Percentiles rank a stretch among this genome's conserved stretches.
These are phyloP conservation scores for Polyrhizophydium stewartii DNA, from an alignment of 371 early-diverging fungal genomes.

Conservation along the genomic window DNA sequence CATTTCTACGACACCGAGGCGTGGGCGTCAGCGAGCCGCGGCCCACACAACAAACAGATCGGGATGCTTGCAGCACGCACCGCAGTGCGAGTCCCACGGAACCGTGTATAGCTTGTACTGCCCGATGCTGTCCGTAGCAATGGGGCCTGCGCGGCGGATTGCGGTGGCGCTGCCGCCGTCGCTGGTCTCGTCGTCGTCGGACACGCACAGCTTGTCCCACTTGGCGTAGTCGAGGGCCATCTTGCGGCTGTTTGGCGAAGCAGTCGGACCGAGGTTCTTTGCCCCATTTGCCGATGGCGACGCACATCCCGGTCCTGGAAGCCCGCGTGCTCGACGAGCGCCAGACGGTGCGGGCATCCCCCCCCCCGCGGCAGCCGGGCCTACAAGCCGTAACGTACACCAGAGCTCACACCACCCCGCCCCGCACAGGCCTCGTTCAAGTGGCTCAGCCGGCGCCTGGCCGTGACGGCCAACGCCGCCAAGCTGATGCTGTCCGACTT, in stretches of 20 bases:
- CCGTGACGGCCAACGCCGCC: slow-evolving; percentile 14
- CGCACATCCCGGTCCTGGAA: background rate
- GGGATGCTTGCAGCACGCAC: slow-evolving; percentile 1
- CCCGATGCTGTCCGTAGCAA: slow-evolving; percentile 3
- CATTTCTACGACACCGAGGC: slow-evolving; percentile 13
- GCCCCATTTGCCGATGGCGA: background rate
- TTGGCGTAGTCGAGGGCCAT: slow-evolving; percentile 22
- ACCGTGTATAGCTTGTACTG: slow-evolving; percentile 15
- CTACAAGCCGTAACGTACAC: too few species aligned
- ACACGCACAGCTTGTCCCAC: slow-evolving; percentile 19
- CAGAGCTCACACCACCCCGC: too few species aligned
- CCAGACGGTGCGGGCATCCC: too few species aligned
- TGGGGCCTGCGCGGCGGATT: too few species aligned
- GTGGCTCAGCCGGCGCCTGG: slow-evolving; percentile 17
- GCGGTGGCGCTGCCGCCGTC: too few species aligned
- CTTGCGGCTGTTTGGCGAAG: too few species aligned
- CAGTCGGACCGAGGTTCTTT: too few species aligned
- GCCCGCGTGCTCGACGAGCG: background rate
- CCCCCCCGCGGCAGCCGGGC: too few species aligned
- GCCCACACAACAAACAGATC: background rate
- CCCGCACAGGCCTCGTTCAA: slow-evolving; percentile 14
- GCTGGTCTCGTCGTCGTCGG: slow-evolving; percentile 14
- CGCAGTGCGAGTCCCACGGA: slow-evolving; percentile 29
- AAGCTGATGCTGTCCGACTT: slow-evolving; percentile 15
- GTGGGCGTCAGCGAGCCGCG: background rate